These are phyloP conservation scores for Suaeda aralocaspica DNA, from an alignment of 148 eudicot genomes.

Conservation along the genomic window DNA sequence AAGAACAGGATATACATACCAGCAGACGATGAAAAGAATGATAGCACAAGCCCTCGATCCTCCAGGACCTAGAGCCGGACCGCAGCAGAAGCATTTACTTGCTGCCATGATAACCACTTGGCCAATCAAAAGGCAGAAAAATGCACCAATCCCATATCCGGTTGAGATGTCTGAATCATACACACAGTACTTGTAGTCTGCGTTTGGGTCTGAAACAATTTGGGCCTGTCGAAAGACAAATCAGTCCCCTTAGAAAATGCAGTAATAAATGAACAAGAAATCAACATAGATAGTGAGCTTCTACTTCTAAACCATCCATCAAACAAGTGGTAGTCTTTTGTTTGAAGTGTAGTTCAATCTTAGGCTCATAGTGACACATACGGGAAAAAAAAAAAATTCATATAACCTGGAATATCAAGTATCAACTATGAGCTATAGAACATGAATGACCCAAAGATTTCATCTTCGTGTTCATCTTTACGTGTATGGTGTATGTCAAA, in stretches of 20 bases:
- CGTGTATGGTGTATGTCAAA: not conserved
- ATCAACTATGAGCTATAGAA: not conserved
- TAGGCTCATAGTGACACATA: too few species aligned
- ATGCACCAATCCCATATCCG: slow-evolving; percentile 82
- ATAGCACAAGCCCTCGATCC: slow-evolving; percentile 87
- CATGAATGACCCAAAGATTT: not conserved
- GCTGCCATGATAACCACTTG: slow-evolving; percentile 65
- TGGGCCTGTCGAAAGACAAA: slow-evolving; percentile 39
- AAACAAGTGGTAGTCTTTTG: not conserved
- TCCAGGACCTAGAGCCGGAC: slow-evolving; percentile 64
- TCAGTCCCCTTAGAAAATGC: not conserved
- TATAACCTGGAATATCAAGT: not conserved
- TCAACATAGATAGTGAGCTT: not conserved
- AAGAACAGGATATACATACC: slow-evolving; percentile 37
- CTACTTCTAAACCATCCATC: not conserved
- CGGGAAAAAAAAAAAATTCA: not conserved
- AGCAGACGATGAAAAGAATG: slow-evolving; percentile 77
- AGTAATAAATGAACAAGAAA: not conserved
- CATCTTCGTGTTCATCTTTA: too few species aligned
- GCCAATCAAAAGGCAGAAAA: slow-evolving; percentile 63
- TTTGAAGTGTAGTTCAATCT: not conserved
- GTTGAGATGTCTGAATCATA: slow-evolving; percentile 83
- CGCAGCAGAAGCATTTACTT: slow-evolving; percentile 84
- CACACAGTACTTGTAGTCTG: slow-evolving; percentile 48
- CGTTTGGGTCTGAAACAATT: slow-evolving; percentile 32